phyloP scores from a whole-genome alignment of 2,329 filamentous ascomycete genomes.

The Cladosporium halotolerans region DNA sequence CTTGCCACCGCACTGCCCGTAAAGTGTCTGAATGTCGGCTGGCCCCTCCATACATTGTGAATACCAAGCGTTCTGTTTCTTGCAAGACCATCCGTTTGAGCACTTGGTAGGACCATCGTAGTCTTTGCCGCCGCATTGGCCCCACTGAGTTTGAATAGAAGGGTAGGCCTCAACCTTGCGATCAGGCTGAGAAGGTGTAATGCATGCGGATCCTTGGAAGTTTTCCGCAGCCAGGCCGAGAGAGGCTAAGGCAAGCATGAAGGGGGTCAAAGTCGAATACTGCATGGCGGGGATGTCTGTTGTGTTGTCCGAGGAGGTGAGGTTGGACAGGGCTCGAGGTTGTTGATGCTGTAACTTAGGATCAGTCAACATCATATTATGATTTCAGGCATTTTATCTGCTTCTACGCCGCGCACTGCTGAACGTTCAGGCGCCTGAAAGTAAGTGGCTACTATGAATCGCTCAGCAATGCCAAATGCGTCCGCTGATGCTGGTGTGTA shows the following conservation, averaged over 20 bases:
- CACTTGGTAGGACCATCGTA: slow-evolving; percentile 33
- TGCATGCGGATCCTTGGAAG: not conserved
- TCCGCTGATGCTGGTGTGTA: too few relatives aligned
- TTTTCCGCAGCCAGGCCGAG: not conserved
- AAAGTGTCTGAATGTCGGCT: slow-evolving; percentile 4
- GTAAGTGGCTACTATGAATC: too few relatives aligned
- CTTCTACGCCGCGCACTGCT: too few relatives aligned
- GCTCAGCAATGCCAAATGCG: too few relatives aligned
- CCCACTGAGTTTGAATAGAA: slow-evolving; percentile 17
- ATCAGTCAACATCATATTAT: too few relatives aligned
- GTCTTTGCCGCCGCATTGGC: slow-evolving; percentile 32
- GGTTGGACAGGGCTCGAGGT: too few relatives aligned
- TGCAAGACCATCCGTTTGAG: slow-evolving; percentile 29
- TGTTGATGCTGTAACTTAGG: too few relatives aligned
- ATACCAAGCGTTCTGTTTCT: slow-evolving; percentile 30
- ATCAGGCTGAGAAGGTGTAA: slow-evolving; percentile 2
- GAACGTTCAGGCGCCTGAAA: too few relatives aligned
- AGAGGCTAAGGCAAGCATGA: slow-evolving; percentile 2
- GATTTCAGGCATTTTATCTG: too few relatives aligned
- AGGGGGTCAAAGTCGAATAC: not conserved
- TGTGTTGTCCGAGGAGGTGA: not conserved
- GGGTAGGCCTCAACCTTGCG: not conserved
- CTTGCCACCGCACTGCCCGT: slow-evolving; percentile 31
- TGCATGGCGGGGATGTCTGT: not conserved
- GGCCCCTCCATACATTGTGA: slow-evolving; percentile 30